Base-by-base conservation (phyloP, 768 basidiomycete species). In the Boletus speciosus region DNA sequence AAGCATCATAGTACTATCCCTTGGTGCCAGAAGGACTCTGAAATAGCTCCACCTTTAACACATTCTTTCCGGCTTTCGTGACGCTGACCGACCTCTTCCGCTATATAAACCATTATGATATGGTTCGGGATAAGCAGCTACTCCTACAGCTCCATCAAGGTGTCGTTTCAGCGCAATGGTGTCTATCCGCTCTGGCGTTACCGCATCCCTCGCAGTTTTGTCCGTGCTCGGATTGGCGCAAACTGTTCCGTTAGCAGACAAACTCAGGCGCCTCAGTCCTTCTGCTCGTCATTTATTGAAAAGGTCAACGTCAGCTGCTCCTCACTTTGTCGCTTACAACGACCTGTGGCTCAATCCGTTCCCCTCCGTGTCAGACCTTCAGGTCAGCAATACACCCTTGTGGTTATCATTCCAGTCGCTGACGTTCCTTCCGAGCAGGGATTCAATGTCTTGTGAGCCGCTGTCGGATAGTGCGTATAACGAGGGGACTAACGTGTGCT, bases 301-400 rank as follows among this genome's bases (percentile, higher is more conserved):
- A 51, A 53, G 44, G 32, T 56, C 58, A 2, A 54, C 47, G 1
- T 74, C 77, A 0, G 74, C 75, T 23, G 73, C 81, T 5, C 84
- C 84, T 39, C 76, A 78, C 61, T 86, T 74, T 32, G 60, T 76
- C 9, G 62, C 70, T 23, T 78, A 78, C 61, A 72, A 71, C 47
- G 76, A 77, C 58, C 60, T 54, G 40, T 82, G 66, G 52, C 71
- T 78, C 29, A 70, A 72, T 44, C 79, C 79, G 0, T 65, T 66
- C 5, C 83, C 85, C 5, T 61, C 73, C 2, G 69, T 71, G 8
- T 72, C 81, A 16, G 61, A 71, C 2, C 70, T 86, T 52, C 62
- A 65, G 56, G 81, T 81, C 60, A 29, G 61, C 25, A 8, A 32
- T 16, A 31, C n/a, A 2, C 25, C 21, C 40, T 25, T 49, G 10